A percentile compares a stretch with the other conserved stretches of the same genome.
Conservation (phyloP, 768 basidiomycete species). For the Leccinum aurantiacum region DNA sequence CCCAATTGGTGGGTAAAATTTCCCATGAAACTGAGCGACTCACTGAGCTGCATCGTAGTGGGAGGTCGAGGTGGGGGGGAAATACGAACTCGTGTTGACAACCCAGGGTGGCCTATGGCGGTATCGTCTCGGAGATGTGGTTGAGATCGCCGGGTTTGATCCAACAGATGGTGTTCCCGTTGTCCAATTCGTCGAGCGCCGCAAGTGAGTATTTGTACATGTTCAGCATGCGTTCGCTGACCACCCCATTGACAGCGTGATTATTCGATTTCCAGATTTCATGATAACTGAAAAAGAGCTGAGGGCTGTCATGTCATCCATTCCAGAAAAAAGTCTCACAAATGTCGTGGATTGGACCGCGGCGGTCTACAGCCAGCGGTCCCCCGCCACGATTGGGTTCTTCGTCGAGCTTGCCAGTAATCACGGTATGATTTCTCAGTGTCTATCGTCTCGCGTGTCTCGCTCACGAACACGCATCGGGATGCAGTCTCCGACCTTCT, state of each 20-base stretch:
- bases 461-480: not conserved
- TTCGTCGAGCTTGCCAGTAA: slow-evolving; percentile 16
- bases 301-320: slow-evolving; percentile 7
- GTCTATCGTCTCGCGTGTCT: not conserved
- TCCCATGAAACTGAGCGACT: not conserved
- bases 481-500: not conserved
- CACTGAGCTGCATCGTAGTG: slow-evolving; percentile 15
- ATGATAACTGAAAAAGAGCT: slow-evolving; percentile 15
- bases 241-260: not conserved
- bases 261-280: slow-evolving; percentile 11
- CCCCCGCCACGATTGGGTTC: slow-evolving; percentile 14
- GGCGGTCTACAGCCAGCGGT: slow-evolving; percentile 4
- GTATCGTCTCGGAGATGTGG: slow-evolving; percentile 22
- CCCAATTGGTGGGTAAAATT: slow-evolving; percentile 2
- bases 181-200: slow-evolving; percentile 17
- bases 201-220: slow-evolving; percentile 7
- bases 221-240: not conserved
- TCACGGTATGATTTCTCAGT: not conserved
- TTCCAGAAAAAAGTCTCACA: not conserved
- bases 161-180: slow-evolving; percentile 19
- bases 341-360: slow-evolving; percentile 18
- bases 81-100: slow-evolving; percentile 23
- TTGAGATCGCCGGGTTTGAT: slow-evolving; percentile 23
- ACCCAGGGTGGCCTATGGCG: slow-evolving; percentile 23
- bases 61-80: slow-evolving; percentile 14